A percentile compares a stretch with the other conserved stretches of the same genome.
These are phyloP conservation scores for Barnettozyma wickerhamii DNA, from an alignment of 805 yeast genomes.

Conservation along the genomic window DNA sequence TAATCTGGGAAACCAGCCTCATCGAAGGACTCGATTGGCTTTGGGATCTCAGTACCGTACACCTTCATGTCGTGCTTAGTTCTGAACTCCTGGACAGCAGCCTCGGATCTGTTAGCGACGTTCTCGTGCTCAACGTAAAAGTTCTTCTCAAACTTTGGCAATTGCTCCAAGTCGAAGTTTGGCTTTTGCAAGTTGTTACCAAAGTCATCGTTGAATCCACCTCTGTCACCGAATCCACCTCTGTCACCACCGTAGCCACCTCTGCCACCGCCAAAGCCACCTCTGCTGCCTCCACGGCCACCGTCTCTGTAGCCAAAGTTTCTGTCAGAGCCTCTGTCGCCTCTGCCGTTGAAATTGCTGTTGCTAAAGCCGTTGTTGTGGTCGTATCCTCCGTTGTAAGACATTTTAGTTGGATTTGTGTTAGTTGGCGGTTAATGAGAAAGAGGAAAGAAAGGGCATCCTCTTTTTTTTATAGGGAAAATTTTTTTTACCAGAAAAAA, in stretches of 20 bases:
- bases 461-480: background rate
- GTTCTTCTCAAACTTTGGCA: slow-evolving; percentile 92
- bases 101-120: slow-evolving; percentile 71
- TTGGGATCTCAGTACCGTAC: slow-evolving; percentile 81
- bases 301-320: slow-evolving; percentile 33
- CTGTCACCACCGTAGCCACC: slow-evolving; percentile 31
- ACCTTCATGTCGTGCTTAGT: slow-evolving; percentile 81
- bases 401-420: slow-evolving; percentile 20
- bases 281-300: slow-evolving; percentile 13
- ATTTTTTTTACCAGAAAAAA: slow-evolving; percentile 1
- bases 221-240: slow-evolving; percentile 33
- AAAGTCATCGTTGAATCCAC: slow-evolving; percentile 39
- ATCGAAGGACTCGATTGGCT: slow-evolving; percentile 88
- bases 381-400: slow-evolving; percentile 26
- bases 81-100: slow-evolving; percentile 74
- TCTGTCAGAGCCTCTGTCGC: slow-evolving; percentile 31
- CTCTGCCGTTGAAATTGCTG: slow-evolving; percentile 27
- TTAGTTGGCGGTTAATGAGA: background rate
- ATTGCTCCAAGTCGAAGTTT: slow-evolving; percentile 70
- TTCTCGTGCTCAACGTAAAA: slow-evolving; percentile 83
- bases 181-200: slow-evolving; percentile 64
- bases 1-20: slow-evolving; percentile 98
- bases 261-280: slow-evolving; percentile 28
- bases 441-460: background rate
- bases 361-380: slow-evolving; percentile 30